Percentiles rank a stretch among this genome's conserved stretches.
These are phyloP conservation scores for Beta macrorhiza DNA, from an alignment of 179 eudicot species.

Conservation along the genomic window DNA sequence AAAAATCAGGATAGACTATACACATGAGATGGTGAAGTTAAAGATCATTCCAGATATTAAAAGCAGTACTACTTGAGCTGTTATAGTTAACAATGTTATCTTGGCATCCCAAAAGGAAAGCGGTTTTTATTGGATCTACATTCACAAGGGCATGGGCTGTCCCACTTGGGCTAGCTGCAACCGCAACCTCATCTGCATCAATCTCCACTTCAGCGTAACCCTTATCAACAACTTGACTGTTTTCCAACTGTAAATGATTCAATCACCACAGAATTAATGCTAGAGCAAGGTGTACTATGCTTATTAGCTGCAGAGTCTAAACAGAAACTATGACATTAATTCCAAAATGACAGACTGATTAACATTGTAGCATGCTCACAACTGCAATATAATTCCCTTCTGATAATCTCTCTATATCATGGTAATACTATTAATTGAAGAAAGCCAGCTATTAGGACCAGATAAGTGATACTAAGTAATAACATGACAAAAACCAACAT, in stretches of 20 bases:
- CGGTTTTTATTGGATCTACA: conserved; percentile 55
- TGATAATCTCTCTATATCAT: background rate
- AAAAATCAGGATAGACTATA: conserved; percentile 8
- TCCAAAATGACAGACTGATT: background rate
- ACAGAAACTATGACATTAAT: background rate
- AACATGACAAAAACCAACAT: too few relatives aligned
- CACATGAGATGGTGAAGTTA: conserved; percentile 28
- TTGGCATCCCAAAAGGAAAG: conserved; percentile 84
- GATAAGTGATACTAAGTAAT: background rate
- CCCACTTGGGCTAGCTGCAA: conserved; percentile 74
- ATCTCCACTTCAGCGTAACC: conserved; percentile 76
- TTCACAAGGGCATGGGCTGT: conserved; percentile 82
- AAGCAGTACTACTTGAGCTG: conserved; percentile 56
- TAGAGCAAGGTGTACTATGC: conserved; percentile 1
- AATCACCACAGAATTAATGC: background rate
- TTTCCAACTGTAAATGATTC: conserved; percentile 65
- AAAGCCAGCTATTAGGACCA: background rate
- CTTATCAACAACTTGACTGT: conserved; percentile 34
- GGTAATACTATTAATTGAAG: background rate
- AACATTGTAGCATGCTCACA: background rate
- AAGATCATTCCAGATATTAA: conserved; percentile 79
- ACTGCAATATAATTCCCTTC: background rate
- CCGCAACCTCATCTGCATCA: conserved; percentile 73
- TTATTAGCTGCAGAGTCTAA: background rate
- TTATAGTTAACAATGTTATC: conserved; percentile 55